These are phyloP conservation scores for Lasiodiplodia hormozganensis DNA, from an alignment of 2,329 filamentous ascomycete genomes.

Conservation along the genomic window DNA sequence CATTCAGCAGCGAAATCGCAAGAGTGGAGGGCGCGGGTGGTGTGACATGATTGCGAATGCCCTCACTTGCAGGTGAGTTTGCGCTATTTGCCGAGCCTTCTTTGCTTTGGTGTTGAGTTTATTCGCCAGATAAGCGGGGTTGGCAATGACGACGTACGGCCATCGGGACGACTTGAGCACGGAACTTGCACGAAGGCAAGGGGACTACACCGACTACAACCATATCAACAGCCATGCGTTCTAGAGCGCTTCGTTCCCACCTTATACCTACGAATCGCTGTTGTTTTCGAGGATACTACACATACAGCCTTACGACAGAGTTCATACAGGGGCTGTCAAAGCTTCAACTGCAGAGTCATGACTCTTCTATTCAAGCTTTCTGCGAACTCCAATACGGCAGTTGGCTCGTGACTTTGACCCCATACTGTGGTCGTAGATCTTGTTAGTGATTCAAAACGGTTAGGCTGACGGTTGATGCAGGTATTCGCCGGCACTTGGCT, in stretches of 20 bases:
- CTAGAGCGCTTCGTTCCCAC: background rate
- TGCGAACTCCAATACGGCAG: background rate
- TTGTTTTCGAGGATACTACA: background rate
- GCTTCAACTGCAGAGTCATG: background rate
- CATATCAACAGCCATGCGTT: background rate
- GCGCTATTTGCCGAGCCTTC: background rate
- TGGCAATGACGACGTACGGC: background rate
- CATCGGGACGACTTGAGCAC: background rate
- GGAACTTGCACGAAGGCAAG: background rate
- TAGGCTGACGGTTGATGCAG: background rate
- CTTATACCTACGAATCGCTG: background rate
- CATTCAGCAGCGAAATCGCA: background rate
- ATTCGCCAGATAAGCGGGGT: background rate
- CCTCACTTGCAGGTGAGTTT: background rate
- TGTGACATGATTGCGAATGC: background rate
- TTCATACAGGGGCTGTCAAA: background rate
- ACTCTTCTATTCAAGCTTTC: background rate
- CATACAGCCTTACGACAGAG: background rate
- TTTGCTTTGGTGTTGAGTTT: background rate
- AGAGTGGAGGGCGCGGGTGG: conserved; percentile 12
- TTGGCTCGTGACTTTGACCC: background rate
- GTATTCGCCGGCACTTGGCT: background rate
- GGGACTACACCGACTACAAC: background rate
- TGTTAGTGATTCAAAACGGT: background rate
- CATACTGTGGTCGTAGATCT: background rate